phyloP scores from a whole-genome alignment of 148 eudicot species.

The Rhododendron simsii region DNA sequence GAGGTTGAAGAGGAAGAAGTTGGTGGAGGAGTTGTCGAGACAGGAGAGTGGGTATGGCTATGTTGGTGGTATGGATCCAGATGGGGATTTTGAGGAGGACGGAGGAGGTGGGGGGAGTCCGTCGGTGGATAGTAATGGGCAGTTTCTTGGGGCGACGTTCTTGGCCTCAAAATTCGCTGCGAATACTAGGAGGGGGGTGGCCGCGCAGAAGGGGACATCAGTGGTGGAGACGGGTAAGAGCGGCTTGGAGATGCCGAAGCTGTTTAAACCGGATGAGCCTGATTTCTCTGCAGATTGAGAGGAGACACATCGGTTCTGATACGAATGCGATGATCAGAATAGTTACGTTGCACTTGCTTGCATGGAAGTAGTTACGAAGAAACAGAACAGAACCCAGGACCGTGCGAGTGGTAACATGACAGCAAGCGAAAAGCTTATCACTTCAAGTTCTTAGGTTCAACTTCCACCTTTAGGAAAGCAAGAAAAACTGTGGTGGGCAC shows the following conservation, averaged over 20 bases:
- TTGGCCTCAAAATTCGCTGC: constrained; percentile 76
- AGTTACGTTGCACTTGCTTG: neutral
- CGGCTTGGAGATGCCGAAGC: constrained; percentile 59
- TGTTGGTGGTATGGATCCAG: constrained; percentile 6
- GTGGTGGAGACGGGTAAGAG: constrained; percentile 25
- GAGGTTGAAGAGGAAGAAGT: constrained; percentile 47
- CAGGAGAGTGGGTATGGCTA: constrained; percentile 41
- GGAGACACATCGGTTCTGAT: neutral
- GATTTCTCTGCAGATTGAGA: constrained; percentile 37
- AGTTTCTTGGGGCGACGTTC: constrained; percentile 48
- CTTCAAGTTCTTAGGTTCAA: neutral
- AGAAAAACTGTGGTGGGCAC: neutral
- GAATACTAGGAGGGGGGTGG: constrained; percentile 52
- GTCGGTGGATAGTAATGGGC: constrained; percentile 12
- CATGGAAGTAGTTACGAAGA: neutral
- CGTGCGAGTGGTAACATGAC: neutral
- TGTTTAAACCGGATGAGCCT: constrained; percentile 88
- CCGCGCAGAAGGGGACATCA: constrained; percentile 24
- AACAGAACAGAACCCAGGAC: neutral
- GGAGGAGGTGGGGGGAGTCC: constrained; percentile 6
- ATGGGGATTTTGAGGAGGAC: neutral
- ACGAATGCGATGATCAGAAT: neutral
- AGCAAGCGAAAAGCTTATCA: neutral
- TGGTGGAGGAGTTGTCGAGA: constrained; percentile 52
- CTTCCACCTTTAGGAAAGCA: neutral